Evolutionary conservation across 2,329 filamentous ascomycete species (phyloP), one percentile per base, ranked within the genome.

Genomic region (Colletotrichum horii): DNA sequence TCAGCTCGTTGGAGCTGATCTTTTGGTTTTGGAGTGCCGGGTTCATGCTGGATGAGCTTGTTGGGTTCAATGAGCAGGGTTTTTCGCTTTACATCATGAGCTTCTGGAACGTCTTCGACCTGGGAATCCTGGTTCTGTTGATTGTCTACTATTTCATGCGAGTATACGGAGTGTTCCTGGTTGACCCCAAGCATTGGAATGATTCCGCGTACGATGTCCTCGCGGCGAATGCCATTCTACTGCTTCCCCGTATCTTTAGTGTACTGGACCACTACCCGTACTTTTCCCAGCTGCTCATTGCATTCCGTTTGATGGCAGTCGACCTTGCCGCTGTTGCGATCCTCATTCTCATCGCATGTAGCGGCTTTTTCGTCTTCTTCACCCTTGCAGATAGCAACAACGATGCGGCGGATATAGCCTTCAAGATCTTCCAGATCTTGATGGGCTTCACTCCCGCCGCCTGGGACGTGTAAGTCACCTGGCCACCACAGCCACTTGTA

Each of bases 21-120:
- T 98, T 98, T 85, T 98, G 96, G 96, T 95, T 98, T 83, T 98
- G 96, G 96, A 98, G 95, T 82, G 95, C 95, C 30, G 96, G 96
- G 1, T 98, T 97, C 84, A 98, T 98, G 95, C 91, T 98, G 36
- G 96, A 98, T 81, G 96, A 98, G 84, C 91, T 98, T 26, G 96
- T 98, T 22, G 96, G 96, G 14, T 98, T 98, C 88, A 98, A 96
- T 79, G 96, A 98, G 83, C 96, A 98, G 84, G 96, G 96, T 4
- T 98, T 98, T 83, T 96, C 96, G 48, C 91, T 98, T 34, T 98
- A 98, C 85, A 95, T 98, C 81, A 96, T 98, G 93, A 98, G 95
- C 83, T 97, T 98, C 83, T 98, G 96, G 96, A 98, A 98, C 83
- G 92, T 96, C 48, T 98, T 98, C 83, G 96, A 98, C 82, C 88